Percentiles rank a stretch among this genome's conserved stretches.
phyloP scores from a whole-genome alignment of 129 eudicot species.

The Gnaphalium uliginosum region DNA sequence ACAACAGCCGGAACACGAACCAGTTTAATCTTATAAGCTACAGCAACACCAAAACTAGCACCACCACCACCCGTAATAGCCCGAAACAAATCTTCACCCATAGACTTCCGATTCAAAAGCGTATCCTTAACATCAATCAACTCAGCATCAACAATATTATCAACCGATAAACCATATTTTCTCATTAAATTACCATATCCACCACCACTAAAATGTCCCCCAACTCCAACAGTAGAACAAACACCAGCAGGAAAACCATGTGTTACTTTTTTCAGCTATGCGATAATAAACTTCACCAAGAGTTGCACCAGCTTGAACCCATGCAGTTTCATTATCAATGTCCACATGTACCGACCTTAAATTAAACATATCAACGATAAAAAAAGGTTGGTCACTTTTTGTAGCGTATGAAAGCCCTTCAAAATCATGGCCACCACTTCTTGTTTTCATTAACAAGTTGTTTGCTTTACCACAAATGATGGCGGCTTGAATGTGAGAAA shows the following conservation, averaged over 20 bases:
- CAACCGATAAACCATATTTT: conserved; percentile 46
- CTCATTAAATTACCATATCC: conserved; percentile 52
- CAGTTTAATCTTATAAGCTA: conserved; percentile 36
- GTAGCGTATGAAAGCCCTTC: conserved; percentile 51
- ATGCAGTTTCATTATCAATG: conserved; percentile 30
- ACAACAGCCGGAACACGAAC: conserved; percentile 41
- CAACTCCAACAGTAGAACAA: conserved; percentile 52
- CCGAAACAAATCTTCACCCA: conserved; percentile 68
- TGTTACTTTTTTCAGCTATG: conserved; percentile 35
- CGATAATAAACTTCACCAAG: conserved; percentile 49
- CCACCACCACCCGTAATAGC: conserved; percentile 56
- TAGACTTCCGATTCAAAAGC: conserved; percentile 27
- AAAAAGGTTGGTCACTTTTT: conserved; percentile 29
- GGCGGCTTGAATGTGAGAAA: conserved; percentile 41
- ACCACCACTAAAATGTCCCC: conserved; percentile 55
- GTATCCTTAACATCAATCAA: conserved; percentile 30
- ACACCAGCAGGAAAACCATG: conserved; percentile 51
- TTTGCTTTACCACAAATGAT: conserved; percentile 27
- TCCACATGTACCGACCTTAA: conserved; percentile 25
- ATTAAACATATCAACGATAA: conserved; percentile 46
- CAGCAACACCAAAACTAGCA: conserved; percentile 46
- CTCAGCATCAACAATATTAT: conserved; percentile 48
- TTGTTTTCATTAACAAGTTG: conserved; percentile 33
- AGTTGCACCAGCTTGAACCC: conserved; percentile 52
- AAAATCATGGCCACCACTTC: conserved; percentile 56